These are phyloP conservation scores for Breviolum minutum DNA, from an alignment of 73 alveolate species.

Conservation along the genomic window DNA sequence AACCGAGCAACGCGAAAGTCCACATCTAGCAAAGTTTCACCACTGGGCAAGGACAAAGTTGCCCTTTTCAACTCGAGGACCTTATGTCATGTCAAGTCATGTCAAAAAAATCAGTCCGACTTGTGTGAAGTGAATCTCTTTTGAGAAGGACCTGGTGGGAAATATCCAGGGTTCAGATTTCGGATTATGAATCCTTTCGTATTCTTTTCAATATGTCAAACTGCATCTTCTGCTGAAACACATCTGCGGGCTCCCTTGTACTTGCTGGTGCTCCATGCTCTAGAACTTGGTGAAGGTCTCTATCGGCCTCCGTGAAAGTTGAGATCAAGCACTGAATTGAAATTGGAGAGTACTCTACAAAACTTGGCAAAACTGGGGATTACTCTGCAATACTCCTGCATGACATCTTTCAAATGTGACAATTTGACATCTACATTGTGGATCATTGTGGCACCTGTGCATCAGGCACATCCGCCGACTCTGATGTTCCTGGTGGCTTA, in stretches of 20 bases:
- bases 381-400: too few species aligned
- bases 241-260: conserved; percentile 5
- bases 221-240: not conserved
- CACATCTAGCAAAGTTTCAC: conserved; percentile 48
- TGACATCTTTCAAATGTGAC: not conserved
- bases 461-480: conserved; percentile 16
- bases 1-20: conserved; percentile 57
- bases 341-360: too few species aligned
- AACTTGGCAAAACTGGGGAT: too few species aligned
- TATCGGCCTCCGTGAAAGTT: not conserved
- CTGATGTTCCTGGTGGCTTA: conserved; percentile 32
- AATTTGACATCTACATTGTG: not conserved
- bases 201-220: not conserved
- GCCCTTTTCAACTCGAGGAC: conserved; percentile 63
- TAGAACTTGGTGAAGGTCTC: conserved; percentile 25
- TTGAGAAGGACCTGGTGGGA: too few species aligned
- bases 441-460: not conserved
- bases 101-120: too few species aligned
- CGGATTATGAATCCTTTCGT: too few species aligned
- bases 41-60: conserved; percentile 32
- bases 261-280: not conserved
- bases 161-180: too few species aligned
- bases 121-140: too few species aligned
- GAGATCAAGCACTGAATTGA: too few species aligned
- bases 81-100: not conserved